Base-by-base conservation (phyloP, 2,329 filamentous ascomycete genomes). In the Aureobasidium uvarum region DNA sequence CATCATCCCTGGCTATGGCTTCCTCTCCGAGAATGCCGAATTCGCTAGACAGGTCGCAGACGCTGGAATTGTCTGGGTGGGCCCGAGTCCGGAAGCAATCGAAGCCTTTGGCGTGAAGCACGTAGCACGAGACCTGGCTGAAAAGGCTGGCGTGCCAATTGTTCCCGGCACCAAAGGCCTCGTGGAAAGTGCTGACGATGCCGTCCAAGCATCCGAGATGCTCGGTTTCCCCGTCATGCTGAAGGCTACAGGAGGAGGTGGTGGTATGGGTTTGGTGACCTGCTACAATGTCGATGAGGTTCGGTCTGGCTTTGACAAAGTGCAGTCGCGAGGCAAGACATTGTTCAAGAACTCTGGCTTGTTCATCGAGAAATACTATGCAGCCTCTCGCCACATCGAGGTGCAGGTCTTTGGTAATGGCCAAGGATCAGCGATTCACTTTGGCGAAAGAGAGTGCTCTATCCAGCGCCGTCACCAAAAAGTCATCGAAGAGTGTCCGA, bases 321-420 rank as follows among this genome's bases (percentile, higher is more conserved):
- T 92, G 0, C 84, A 89, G 65, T 90, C 88, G 33, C 86, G 94
- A 75, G 91, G 91, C 0, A 81, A 85, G 66, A 89, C 89, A 1
- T 87, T 92, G 0, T 96, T 96, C 75, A 92, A 92, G 62, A 89
- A 93, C 68, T 85, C 91, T 70, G 90, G 91, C 6, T 89, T 96
- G 80, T 85, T 96, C 67, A 89, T 96, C 28, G 92, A 96, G 77
- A 87, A 87, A 69, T 96, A 91, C 75, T 91, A 93, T 72, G 84
- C 89, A 20, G 85, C 87, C 0, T 90, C 90, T 45, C 85, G 91
- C 65, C 92, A 96, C 73, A 90, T 96, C 66, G 92, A 96, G 77
- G 90, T 96, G 5, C 92, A 96, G 74, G 85, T 96, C 18, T 95
- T 96, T 76, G 92, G 92, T 50, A 92, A 96, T 73, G 86, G 86